phyloP scores from a whole-genome alignment of 176 grass and related monocot genomes.

The Hyparrhenia diplandra region DNA sequence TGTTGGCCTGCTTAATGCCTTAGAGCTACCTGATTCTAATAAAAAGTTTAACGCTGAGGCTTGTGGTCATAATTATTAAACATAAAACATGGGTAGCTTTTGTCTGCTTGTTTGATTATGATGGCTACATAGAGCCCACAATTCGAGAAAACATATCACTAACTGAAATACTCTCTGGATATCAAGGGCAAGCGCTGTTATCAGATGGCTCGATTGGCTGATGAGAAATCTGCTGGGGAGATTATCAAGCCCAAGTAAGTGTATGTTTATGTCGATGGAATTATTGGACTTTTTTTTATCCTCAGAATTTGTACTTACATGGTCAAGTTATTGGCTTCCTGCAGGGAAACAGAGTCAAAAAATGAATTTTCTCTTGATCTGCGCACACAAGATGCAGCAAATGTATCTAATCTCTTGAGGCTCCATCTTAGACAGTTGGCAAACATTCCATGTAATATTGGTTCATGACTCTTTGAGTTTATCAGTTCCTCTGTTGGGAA shows the following conservation, averaged over 20 bases:
- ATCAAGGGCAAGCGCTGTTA: slow-evolving; percentile 62
- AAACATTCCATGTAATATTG: slow-evolving; percentile 78
- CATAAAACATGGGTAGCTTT: neutral
- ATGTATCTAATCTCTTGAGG: slow-evolving; percentile 63
- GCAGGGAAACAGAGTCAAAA: slow-evolving; percentile 51
- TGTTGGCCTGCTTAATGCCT: neutral
- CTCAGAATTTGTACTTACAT: neutral
- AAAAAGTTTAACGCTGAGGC: neutral
- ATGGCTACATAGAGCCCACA: neutral
- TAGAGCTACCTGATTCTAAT: neutral
- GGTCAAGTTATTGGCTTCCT: slow-evolving; percentile 26
- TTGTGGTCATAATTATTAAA: neutral
- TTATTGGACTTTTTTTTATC: slow-evolving; percentile 6
- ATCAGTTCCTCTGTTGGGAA: slow-evolving; percentile 16
- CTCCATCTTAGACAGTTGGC: slow-evolving; percentile 65
- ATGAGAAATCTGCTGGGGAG: slow-evolving; percentile 66
- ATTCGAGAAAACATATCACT: slow-evolving; percentile 8
- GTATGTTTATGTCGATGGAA: neutral
- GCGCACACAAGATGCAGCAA: slow-evolving; percentile 37
- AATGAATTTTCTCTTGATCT: slow-evolving; percentile 58
- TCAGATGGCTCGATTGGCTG: slow-evolving; percentile 57
- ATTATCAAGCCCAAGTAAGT: slow-evolving; percentile 49
- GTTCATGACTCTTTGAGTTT: slow-evolving; percentile 19
- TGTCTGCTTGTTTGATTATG: neutral
- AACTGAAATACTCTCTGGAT: slow-evolving; percentile 33